Base-by-base conservation (phyloP, 768 basidiomycete species). In the Naematelia aurantialba region DNA sequence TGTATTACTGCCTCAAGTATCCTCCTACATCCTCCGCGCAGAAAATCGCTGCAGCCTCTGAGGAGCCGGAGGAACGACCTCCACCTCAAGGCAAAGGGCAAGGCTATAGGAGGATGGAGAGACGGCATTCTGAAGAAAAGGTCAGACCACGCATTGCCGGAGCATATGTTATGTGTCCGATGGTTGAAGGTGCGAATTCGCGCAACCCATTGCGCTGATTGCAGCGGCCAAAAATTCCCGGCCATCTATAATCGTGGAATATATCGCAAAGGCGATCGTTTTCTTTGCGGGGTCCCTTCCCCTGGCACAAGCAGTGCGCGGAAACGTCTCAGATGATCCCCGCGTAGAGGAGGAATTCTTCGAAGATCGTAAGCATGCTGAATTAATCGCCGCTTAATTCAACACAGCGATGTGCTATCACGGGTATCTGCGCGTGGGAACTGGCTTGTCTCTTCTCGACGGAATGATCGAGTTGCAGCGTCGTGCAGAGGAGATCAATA, bases 241-340 rank as follows among this genome's bases (percentile, higher is more conserved):
- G 22, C 79, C 78, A 1, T 64, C 58, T 22, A 31, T 54, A 2
- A n/a, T 76, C 17, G 53, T 72, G 11, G 68, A 74, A 29, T 51
- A 50, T 8, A 59, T 76, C 22, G 78, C 62, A 1, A 49, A 70
- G 27, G 66, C 61, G 0, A 48, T 79, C 13, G 56, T 61, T 21
- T 70, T 61, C 27, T 58, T 78, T 29, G 76, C 74, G 4, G 73
- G 70, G 21, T 57, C 67, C 1, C 50, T 76, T 5, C 76, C 78
- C 8, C 55, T 78, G 14, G 73, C 74, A 2, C 55, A 75, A 52
- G 69, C 72, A 45, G 64, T 77, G 2, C 34, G 72, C 56, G 75
- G 72, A 22, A 77, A 76, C 19, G 75, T 73, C 5, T 76, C 72
- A 52, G 77, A 78, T 59, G 78, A 79, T 68, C 78, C 79, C 1